Percentiles rank a stretch among this genome's conserved stretches.
phyloP scores from a whole-genome alignment of 2,329 filamentous ascomycete genomes.

The Penicillium sp. region DNA sequence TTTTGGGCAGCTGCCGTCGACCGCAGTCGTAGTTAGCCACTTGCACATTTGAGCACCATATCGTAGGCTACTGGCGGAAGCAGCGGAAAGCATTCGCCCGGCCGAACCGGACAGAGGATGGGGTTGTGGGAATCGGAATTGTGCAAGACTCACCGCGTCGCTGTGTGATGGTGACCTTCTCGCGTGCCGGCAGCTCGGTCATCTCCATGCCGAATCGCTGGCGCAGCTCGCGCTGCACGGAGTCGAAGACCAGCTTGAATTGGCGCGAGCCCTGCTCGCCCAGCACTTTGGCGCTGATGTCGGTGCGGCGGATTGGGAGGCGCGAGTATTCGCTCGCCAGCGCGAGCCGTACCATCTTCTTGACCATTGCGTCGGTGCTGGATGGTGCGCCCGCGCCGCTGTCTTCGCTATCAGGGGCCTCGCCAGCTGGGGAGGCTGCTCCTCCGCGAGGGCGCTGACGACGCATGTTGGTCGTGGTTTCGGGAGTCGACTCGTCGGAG shows the following conservation, averaged over 20 bases:
- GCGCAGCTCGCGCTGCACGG: slow-evolving; percentile 69
- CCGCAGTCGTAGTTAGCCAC: neutral
- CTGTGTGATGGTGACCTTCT: slow-evolving; percentile 77
- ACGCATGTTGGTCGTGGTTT: slow-evolving; percentile 1
- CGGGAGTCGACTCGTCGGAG: neutral
- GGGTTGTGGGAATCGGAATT: neutral
- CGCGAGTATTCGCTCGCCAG: slow-evolving; percentile 60
- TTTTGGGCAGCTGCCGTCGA: slow-evolving; percentile 49
- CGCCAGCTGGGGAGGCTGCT: neutral
- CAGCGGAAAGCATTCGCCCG: no score
- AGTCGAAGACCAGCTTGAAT: slow-evolving; percentile 74
- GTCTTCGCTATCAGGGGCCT: slow-evolving; percentile 16
- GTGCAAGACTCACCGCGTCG: slow-evolving; percentile 62
- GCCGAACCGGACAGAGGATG: no score
- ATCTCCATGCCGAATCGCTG: slow-evolving; percentile 88
- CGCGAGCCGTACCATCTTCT: slow-evolving; percentile 61
- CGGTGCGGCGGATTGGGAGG: slow-evolving; percentile 55
- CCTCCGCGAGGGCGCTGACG: slow-evolving; percentile 3
- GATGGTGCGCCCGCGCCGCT: slow-evolving; percentile 25
- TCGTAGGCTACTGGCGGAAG: no score
- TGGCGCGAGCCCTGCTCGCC: slow-evolving; percentile 63
- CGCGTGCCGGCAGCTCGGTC: slow-evolving; percentile 73
- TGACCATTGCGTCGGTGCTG: slow-evolving; percentile 48
- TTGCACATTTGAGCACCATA: no score
- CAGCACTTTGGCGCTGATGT: slow-evolving; percentile 65